A percentile compares a stretch with the other conserved stretches of the same genome.
Evolutionary conservation across 2,329 filamentous ascomycete genomes (phyloP).

Genomic region (Furcasterigmium furcatum): DNA sequence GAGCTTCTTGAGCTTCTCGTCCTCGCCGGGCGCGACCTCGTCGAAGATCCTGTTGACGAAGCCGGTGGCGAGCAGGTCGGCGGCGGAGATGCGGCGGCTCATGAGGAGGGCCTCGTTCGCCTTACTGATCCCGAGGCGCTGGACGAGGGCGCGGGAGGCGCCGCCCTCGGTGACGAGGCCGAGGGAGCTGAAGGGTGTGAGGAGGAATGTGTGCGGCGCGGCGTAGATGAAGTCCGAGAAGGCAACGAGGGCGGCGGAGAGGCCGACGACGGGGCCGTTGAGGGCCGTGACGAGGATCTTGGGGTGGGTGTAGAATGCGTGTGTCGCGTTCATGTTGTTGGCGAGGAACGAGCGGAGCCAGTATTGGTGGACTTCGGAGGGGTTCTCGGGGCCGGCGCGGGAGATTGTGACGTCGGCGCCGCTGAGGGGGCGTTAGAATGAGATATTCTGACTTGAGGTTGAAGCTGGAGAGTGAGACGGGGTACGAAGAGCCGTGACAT

Average conservation of each 20-base stretch:
- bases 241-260: conserved; percentile 78
- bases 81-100: conserved; percentile 71
- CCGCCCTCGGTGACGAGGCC: conserved; percentile 90
- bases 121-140: conserved; percentile 73
- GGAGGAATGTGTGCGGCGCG: conserved; percentile 74
- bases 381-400: conserved; percentile 36
- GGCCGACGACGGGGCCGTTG: conserved; percentile 87
- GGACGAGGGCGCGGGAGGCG: conserved; percentile 73
- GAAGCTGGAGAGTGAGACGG: not conserved
- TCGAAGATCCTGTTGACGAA: conserved; percentile 84
- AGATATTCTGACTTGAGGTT: not conserved
- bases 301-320: conserved; percentile 87
- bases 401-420: conserved; percentile 73
- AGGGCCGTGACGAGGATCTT: conserved; percentile 90
- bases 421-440: conserved; percentile 35
- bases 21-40: conserved; percentile 49
- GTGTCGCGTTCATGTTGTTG: conserved; percentile 86
- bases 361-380: conserved; percentile 37
- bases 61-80: conserved; percentile 71
- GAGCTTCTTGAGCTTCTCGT: conserved; percentile 63
- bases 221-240: conserved; percentile 93
- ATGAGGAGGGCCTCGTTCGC: conserved; percentile 94
- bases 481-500: conserved; percentile 27
- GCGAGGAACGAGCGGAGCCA: conserved; percentile 72
- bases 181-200: conserved; percentile 88